Percentiles rank a stretch among this genome's conserved stretches.
Evolutionary conservation across 2,329 filamentous ascomycete species (phyloP).

Genomic region (Aspergillus brunneoviolaceus): DNA sequence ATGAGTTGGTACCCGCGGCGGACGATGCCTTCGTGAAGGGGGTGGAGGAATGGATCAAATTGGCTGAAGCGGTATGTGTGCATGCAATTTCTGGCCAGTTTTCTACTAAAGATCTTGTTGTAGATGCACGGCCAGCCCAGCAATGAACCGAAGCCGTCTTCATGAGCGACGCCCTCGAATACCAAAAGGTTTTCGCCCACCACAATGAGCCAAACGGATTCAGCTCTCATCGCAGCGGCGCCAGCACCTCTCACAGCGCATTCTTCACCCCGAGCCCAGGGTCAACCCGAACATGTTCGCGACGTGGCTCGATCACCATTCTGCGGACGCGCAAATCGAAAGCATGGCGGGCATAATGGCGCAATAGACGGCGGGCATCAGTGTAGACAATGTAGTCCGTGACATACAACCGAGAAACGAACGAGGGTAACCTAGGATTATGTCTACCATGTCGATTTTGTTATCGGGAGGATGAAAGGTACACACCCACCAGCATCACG

Average conservation of each 20-base stretch:
- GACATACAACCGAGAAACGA: too few species aligned
- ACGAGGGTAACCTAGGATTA: too few species aligned
- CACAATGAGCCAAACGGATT: neutral
- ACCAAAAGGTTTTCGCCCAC: neutral
- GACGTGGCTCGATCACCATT: neutral
- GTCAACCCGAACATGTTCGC: neutral
- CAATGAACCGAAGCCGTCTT: slow-evolving; percentile 13
- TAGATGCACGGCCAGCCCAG: slow-evolving; percentile 30
- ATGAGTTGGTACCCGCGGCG: slow-evolving; percentile 65
- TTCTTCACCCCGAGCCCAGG: neutral
- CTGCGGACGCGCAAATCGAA: neutral
- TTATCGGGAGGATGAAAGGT: too few species aligned
- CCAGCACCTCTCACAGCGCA: neutral
- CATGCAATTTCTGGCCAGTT: too few species aligned
- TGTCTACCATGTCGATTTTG: too few species aligned
- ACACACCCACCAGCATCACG: too few species aligned
- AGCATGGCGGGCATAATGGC: neutral
- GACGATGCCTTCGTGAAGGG: slow-evolving; percentile 72
- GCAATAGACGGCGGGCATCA: neutral
- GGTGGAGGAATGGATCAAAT: slow-evolving; percentile 75
- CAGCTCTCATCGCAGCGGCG: neutral
- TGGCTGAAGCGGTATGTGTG: slow-evolving; percentile 65
- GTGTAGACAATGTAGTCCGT: too few species aligned
- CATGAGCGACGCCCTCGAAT: slow-evolving; percentile 8
- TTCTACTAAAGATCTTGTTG: too few species aligned